phyloP scores from a whole-genome alignment of 2,329 filamentous ascomycete genomes.

The Epichloe brachyelytri region DNA sequence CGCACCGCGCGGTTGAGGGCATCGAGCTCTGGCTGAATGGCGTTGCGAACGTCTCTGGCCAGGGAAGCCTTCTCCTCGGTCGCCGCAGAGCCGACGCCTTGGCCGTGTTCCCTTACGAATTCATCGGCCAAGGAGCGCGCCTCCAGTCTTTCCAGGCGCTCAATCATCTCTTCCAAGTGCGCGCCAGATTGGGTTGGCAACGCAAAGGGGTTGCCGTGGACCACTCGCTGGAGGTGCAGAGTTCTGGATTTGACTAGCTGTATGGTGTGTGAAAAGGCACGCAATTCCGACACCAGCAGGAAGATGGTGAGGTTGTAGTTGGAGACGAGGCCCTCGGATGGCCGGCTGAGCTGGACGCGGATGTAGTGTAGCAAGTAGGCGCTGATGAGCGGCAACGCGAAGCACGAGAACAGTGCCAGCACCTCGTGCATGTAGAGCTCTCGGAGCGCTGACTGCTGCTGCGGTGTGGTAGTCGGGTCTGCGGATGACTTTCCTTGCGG shows the following conservation, averaged over 20 bases:
- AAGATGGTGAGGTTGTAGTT: constrained; percentile 92
- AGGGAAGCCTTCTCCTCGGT: constrained; percentile 30
- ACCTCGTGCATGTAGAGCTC: constrained; percentile 67
- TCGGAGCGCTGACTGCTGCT: constrained; percentile 30
- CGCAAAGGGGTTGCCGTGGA: constrained; percentile 38
- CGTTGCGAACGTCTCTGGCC: constrained; percentile 46
- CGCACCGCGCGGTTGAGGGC: constrained; percentile 79
- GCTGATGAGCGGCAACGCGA: constrained; percentile 64
- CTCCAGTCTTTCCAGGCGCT: constrained; percentile 60
- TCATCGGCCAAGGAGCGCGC: constrained; percentile 25
- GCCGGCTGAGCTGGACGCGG: constrained; percentile 65
- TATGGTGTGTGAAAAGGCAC: constrained; percentile 69
- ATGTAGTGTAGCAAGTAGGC: constrained; percentile 76
- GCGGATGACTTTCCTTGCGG: constrained; percentile 8
- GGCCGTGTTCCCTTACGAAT: constrained; percentile 14
- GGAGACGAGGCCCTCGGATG: constrained; percentile 76
- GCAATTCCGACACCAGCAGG: constrained; percentile 72
- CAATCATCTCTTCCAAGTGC: constrained; percentile 43
- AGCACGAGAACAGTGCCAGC: constrained; percentile 63
- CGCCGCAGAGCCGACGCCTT: constrained; percentile 19
- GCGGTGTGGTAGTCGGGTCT: constrained; percentile 9
- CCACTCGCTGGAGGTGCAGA: constrained; percentile 65
- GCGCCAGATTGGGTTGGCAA: constrained; percentile 18
- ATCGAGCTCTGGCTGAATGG: constrained; percentile 70
- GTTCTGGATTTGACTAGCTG: constrained; percentile 70